phyloP scores from a whole-genome alignment of 768 basidiomycete species.

The Leccinum truebloodii region DNA sequence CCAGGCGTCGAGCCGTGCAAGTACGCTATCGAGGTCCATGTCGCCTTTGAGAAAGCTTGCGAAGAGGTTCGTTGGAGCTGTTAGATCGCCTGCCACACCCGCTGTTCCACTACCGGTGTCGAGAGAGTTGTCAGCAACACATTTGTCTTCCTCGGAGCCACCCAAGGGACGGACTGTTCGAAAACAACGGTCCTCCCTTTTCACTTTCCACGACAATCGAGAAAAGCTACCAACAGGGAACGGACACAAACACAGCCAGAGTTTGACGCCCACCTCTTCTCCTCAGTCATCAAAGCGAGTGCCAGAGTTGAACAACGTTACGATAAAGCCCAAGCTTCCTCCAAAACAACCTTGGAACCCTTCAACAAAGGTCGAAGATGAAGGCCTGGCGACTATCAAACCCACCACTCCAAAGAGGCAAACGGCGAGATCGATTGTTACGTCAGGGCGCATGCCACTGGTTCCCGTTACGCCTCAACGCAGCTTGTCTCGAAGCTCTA shows the following conservation, averaged over 20 bases:
- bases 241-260: slow-evolving; percentile 68
- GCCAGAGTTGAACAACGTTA: slow-evolving; percentile 39
- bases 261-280: slow-evolving; percentile 70
- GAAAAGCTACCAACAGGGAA: slow-evolving; percentile 55
- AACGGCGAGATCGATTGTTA: slow-evolving; percentile 47
- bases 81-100: slow-evolving; percentile 39
- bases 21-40: slow-evolving; percentile 67
- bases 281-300: slow-evolving; percentile 41
- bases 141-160: slow-evolving; percentile 58
- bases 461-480: slow-evolving; percentile 55
- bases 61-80: slow-evolving; percentile 58
- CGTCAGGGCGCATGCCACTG: slow-evolving; percentile 44
- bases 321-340: slow-evolving; percentile 39
- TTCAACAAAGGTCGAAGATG: slow-evolving; percentile 71
- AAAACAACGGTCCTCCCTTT: slow-evolving; percentile 65
- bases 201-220: slow-evolving; percentile 47
- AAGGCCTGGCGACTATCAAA: slow-evolving; percentile 49
- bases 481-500: slow-evolving; percentile 71
- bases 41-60: slow-evolving; percentile 83
- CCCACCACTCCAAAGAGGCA: slow-evolving; percentile 50
- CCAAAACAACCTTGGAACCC: slow-evolving; percentile 72
- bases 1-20: slow-evolving; percentile 41
- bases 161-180: slow-evolving; percentile 38
- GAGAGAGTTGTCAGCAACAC: slow-evolving; percentile 39
- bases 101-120: slow-evolving; percentile 49